These are phyloP conservation scores for Mortierella sp. DNA, from an alignment of 371 early-diverging fungal species.

Conservation along the genomic window DNA sequence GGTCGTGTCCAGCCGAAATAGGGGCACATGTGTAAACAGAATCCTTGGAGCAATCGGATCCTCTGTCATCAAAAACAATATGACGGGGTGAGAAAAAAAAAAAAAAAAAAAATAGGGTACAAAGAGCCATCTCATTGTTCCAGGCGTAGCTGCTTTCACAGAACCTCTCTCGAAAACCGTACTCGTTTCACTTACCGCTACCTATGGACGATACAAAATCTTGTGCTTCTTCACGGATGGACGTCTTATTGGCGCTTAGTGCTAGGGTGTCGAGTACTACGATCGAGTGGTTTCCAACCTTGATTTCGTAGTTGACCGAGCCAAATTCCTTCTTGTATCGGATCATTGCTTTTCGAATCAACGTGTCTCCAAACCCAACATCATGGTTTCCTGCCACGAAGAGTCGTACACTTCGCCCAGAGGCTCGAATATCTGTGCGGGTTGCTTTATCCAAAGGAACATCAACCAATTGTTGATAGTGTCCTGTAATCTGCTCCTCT, in stretches of 20 bases:
- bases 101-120: not conserved
- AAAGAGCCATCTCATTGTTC: too few species aligned
- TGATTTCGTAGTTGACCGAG: conserved; percentile 68
- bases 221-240: conserved; percentile 59
- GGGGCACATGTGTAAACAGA: conserved; percentile 84
- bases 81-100: not conserved
- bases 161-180: too few species aligned
- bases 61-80: conserved; percentile 7
- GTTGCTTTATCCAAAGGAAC: conserved; percentile 5
- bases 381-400: conserved; percentile 92
- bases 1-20: conserved; percentile 71
- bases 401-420: conserved; percentile 30
- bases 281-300: conserved; percentile 69
- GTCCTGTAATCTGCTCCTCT: conserved; percentile 14
- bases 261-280: conserved; percentile 84
- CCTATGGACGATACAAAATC: conserved; percentile 55
- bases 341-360: conserved; percentile 58
- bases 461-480: conserved; percentile 17
- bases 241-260: conserved; percentile 62
- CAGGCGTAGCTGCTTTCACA: too few species aligned
- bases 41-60: conserved; percentile 55
- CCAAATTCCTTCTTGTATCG: conserved; percentile 75
- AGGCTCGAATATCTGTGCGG: conserved; percentile 11
- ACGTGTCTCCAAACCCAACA: conserved; percentile 85
- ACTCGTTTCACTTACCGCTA: conserved; percentile 42